Evolutionary conservation across 306 rosid species (phyloP), one percentile per base, ranked within the genome.

Genomic region (Castanospermum australe): DNA sequence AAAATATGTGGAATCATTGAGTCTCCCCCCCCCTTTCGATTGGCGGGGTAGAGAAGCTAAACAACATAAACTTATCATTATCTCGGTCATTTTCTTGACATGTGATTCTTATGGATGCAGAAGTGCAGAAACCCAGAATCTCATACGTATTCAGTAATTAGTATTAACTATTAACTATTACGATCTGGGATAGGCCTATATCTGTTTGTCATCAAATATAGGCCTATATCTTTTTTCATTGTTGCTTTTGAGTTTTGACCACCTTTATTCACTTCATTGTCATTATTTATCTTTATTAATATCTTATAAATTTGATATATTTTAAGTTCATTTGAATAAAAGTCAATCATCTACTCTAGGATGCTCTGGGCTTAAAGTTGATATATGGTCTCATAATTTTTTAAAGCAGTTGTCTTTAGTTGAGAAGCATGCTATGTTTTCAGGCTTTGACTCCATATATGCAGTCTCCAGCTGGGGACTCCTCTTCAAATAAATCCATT

Each of bases 381-480:
- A 48, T 21, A 5, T 52, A 8, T 64, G 41, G 17, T 67, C 60
- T 67, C 4, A 8, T 21, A 10, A 67, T 33, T n/a, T 33, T 68
- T 54, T 1, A 4, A 42, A 44, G 67, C 33, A 25, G 64, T n/a
- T 39, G 25, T 20, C 0, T 15, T 35, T 73, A 52, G 41, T 68
- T 70, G 82, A 82, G 59, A 60, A n/a, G 28, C 45, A 33, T 79
- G 32, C 14, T 80, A 39, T 66, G 22, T 71, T 86, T 84, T 78
- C 88, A 95, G 99, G 93, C 98, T 84, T 85, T 95, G 86, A 89
- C 98, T 79, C 99, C 98, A 21, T 75, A 88, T 73, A 95, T 95
- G 99, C 99, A 91, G 76, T 87, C 97, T 75, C 86, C 88, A 38
- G 79, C 32, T 2, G 88, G 82, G 22, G 44, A 80, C 41, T 60